Evolutionary conservation across 768 basidiomycete genomes (phyloP).

Genomic region (Hygrocybe coccinea): DNA sequence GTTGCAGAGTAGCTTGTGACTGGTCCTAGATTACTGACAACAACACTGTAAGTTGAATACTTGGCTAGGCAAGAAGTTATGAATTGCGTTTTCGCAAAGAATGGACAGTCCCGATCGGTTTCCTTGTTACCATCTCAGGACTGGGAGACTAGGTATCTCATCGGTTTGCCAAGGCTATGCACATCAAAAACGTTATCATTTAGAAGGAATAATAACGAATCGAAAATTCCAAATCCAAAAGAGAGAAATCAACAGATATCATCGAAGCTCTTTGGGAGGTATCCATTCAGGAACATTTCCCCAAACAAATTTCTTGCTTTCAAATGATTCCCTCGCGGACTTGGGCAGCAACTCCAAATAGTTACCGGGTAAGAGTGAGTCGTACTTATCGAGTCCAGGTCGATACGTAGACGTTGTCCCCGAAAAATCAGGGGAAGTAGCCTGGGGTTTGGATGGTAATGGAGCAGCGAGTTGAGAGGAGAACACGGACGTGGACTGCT

Average conservation of each 20-base stretch:
- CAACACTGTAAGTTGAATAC: too few species aligned
- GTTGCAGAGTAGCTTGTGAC: too few species aligned
- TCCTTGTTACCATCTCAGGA: too few species aligned
- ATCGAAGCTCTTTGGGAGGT: conserved; percentile 59
- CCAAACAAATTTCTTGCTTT: conserved; percentile 57
- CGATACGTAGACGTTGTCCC: conserved; percentile 32
- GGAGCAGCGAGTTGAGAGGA: neutral
- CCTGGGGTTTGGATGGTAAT: conserved; percentile 7
- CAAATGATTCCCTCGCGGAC: conserved; percentile 49
- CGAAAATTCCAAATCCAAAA: too few species aligned
- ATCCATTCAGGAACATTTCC: conserved; percentile 68
- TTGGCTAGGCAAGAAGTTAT: too few species aligned
- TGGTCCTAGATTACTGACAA: too few species aligned
- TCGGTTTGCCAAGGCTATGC: too few species aligned
- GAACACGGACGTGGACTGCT: conserved; percentile 13
- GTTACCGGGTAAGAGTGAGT: conserved; percentile 49
- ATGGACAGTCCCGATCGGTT: too few species aligned
- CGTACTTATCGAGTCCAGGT: conserved; percentile 52
- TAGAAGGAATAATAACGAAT: too few species aligned
- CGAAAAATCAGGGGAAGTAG: conserved; percentile 26
- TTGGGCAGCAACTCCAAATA: conserved; percentile 54
- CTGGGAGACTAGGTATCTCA: too few species aligned
- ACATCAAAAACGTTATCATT: neutral
- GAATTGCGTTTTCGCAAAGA: too few species aligned
- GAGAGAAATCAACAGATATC: conserved; percentile 11